Percentiles rank a stretch among this genome's conserved stretches.
These are phyloP conservation scores for Phytophthora cactorum DNA, from an alignment of 352 stramenopile genomes.

Conservation along the genomic window DNA sequence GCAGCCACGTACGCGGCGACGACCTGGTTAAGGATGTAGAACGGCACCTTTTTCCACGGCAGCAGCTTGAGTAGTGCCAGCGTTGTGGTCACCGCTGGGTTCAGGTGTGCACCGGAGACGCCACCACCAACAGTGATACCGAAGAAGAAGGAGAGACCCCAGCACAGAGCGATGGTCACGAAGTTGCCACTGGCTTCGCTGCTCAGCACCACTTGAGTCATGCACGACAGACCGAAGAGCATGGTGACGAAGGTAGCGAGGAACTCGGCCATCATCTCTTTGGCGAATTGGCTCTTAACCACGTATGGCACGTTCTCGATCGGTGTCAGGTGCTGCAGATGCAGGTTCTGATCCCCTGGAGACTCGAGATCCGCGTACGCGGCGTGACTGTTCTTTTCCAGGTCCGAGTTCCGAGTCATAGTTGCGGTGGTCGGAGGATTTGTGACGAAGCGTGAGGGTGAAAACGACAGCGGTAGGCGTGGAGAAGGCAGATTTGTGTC, in stretches of 20 bases:
- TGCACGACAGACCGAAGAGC: slow-evolving; percentile 33
- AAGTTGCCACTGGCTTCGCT: slow-evolving; percentile 25
- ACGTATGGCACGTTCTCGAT: slow-evolving; percentile 36
- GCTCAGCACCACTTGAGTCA: slow-evolving; percentile 26
- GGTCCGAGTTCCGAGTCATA: slow-evolving; percentile 25
- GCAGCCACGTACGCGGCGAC: slow-evolving; percentile 38
- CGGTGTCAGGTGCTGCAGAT: slow-evolving; percentile 22
- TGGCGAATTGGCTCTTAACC: slow-evolving; percentile 45
- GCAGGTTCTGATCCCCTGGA: slow-evolving; percentile 11
- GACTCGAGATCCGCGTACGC: slow-evolving; percentile 28
- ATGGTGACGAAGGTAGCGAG: slow-evolving; percentile 35
- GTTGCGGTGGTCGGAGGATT: background rate
- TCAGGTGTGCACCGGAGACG: slow-evolving; percentile 46
- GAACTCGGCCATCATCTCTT: slow-evolving; percentile 46
- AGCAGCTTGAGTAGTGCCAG: slow-evolving; percentile 38
- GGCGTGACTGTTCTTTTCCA: slow-evolving; percentile 28
- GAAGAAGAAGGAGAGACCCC: slow-evolving; percentile 50
- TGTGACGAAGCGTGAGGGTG: background rate
- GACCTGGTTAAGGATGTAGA: slow-evolving; percentile 41
- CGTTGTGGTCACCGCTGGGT: slow-evolving; percentile 30
- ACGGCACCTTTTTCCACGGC: slow-evolving; percentile 40
- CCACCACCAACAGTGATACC: slow-evolving; percentile 36
- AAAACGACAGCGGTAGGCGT: background rate
- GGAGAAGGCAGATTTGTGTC: background rate
- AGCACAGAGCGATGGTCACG: slow-evolving; percentile 45